phyloP scores from a whole-genome alignment of 140 eudicot genomes.

The Cichorium intybus region DNA sequence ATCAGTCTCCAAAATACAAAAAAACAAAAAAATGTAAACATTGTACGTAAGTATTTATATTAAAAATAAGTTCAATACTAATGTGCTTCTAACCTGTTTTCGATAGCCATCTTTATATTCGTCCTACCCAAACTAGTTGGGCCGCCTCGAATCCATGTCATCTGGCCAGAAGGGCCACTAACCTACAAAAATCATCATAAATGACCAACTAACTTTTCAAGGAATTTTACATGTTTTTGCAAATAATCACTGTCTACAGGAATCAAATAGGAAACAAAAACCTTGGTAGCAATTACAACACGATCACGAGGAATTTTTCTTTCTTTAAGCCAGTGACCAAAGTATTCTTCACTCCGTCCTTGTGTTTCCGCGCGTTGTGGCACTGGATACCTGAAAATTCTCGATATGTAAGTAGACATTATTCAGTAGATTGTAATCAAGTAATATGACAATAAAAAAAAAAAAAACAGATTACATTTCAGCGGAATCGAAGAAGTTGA shows the following conservation, averaged over 20 bases:
- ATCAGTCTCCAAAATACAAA: slow-evolving; percentile 26
- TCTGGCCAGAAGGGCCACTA: slow-evolving; percentile 93
- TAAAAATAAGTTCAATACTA: not conserved
- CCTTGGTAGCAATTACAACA: slow-evolving; percentile 83
- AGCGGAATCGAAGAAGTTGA: slow-evolving; percentile 87
- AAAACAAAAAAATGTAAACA: too few species aligned
- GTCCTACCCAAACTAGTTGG: slow-evolving; percentile 70
- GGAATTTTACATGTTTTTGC: too few species aligned
- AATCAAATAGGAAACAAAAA: slow-evolving; percentile 11
- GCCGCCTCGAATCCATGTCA: slow-evolving; percentile 94
- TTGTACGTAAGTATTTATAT: too few species aligned
- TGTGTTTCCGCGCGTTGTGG: slow-evolving; percentile 72
- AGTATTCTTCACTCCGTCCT: slow-evolving; percentile 70
- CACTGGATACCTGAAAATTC: slow-evolving; percentile 66
- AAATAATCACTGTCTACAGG: not conserved
- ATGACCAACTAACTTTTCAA: too few species aligned
- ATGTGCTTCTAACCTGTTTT: slow-evolving; percentile 53
- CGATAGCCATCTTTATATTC: slow-evolving; percentile 76
- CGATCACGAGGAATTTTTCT: slow-evolving; percentile 66
- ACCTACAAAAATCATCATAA: slow-evolving; percentile 47
- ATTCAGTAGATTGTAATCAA: not conserved
- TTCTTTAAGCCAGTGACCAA: slow-evolving; percentile 71
- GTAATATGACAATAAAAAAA: too few species aligned
- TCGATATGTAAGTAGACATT: not conserved
- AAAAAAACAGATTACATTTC: slow-evolving; percentile 53